phyloP scores from a whole-genome alignment of 352 stramenopile genomes.

The Pythium pyrilobum region DNA sequence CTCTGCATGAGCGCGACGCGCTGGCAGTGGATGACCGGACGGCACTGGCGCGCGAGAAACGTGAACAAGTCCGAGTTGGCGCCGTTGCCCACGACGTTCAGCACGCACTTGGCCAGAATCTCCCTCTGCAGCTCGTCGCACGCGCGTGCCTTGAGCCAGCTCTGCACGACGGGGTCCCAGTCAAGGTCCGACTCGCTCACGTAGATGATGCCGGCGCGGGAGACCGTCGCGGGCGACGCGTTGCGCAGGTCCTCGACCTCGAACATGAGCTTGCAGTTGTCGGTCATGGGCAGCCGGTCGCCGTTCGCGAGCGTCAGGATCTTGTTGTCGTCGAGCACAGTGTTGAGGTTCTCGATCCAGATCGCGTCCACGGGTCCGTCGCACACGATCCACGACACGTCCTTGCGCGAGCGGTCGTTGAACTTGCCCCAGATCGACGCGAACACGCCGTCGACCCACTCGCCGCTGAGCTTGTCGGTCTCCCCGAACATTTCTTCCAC shows the following conservation, averaged over 20 bases:
- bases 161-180: slow-evolving; percentile 63
- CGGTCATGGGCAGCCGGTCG: slow-evolving; percentile 96
- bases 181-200: slow-evolving; percentile 78
- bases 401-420: slow-evolving; percentile 96
- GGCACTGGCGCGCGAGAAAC: slow-evolving; percentile 56
- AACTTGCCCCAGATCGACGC: slow-evolving; percentile 97
- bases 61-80: slow-evolving; percentile 38
- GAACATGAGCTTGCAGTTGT: slow-evolving; percentile 98
- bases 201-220: slow-evolving; percentile 94
- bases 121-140: slow-evolving; percentile 36
- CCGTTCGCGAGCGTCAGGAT: slow-evolving; percentile 96
- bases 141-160: slow-evolving; percentile 48
- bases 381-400: slow-evolving; percentile 97
- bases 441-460: slow-evolving; percentile 97
- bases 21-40: slow-evolving; percentile 59
- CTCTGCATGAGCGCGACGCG: slow-evolving; percentile 79
- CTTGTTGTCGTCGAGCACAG: slow-evolving; percentile 97
- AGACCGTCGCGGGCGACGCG: slow-evolving; percentile 95
- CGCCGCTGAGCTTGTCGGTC: slow-evolving; percentile 91
- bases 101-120: slow-evolving; percentile 39
- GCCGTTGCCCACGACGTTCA: slow-evolving; percentile 39
- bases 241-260: slow-evolving; percentile 96
- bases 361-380: slow-evolving; percentile 97
- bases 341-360: slow-evolving; percentile 99
- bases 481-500: slow-evolving; percentile 98